Evolutionary conservation across 257 asterid genomes (phyloP), one percentile per base, ranked within the genome.

Genomic region (Datura wrightii): DNA sequence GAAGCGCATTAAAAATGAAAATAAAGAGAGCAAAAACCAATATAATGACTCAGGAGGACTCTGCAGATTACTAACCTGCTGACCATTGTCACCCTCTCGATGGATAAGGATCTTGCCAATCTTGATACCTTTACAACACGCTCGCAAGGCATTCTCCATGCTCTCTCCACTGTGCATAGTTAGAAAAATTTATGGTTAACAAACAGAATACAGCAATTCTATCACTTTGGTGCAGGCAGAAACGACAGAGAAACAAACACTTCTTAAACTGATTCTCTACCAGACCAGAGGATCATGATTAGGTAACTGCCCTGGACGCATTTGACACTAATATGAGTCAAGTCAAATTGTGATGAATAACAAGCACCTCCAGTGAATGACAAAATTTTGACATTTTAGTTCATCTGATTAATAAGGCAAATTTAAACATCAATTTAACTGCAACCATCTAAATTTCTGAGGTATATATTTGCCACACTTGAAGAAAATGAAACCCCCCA

Each of bases 81-180:
- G 97, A 48, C 99, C 99, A 4, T 97, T 97, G 82, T 95, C 99
- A 24, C 99, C 99, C 85, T 97, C 98, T 86, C 99, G 90, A 79
- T 97, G 99, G 53, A 97, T 97, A 63, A 97, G 95, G 89, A 97
- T 97, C 91, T 97, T 97, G 83, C 99, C 99, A 34, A 97, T 97
- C 87, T 97, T 97, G 83, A 97, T 97, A 74, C 99, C 99, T 88
- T 97, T 97, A 88, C 99, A 97, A 80, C 99, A 97, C 83, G 99
- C 99, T 66, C 99, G 94, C 90, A 97, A 80, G 46, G 99, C 99
- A 85, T 97, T 93, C 84, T 93, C 97, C 97, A 93, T 93, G 88
- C 97, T 93, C 90, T 93, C 97, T n/a, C 97, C 97, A 82, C 98
- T 96, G 89, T 63, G 88, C 24, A 85, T 4, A 82, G 65, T 88